Conservation (phyloP, 2,329 filamentous ascomycete genomes). For the Fusarium buharicum region DNA sequence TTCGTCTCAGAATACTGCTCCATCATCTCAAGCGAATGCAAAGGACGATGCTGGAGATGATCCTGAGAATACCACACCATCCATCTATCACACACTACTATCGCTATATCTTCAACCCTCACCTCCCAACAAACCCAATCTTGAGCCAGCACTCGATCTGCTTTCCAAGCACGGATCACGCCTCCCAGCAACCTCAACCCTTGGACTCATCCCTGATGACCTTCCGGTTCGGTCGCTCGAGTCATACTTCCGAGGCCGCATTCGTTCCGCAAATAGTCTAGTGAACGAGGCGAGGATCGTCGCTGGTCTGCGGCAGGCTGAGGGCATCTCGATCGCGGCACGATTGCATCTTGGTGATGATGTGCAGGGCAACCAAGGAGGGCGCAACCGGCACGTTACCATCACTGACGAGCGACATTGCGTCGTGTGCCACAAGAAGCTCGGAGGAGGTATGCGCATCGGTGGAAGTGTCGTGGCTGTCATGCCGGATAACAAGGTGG, state of each 20-base stretch:
- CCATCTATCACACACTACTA: constrained; percentile 92
- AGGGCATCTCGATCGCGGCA: constrained; percentile 81
- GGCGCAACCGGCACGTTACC: constrained; percentile 74
- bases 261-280: constrained; percentile 83
- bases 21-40: constrained; percentile 50
- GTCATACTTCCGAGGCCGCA: constrained; percentile 91
- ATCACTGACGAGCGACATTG: constrained; percentile 91
- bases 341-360: constrained; percentile 78
- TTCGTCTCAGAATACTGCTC: constrained; percentile 63
- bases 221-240: constrained; percentile 83
- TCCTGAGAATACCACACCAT: constrained; percentile 67
- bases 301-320: constrained; percentile 78
- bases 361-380: constrained; percentile 61
- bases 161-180: constrained; percentile 94
- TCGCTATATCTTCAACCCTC: constrained; percentile 89
- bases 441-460: constrained; percentile 85
- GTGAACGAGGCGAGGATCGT: constrained; percentile 84
- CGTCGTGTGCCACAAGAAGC: constrained; percentile 89
- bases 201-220: constrained; percentile 84
- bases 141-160: constrained; percentile 82
- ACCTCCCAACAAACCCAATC: constrained; percentile 74
- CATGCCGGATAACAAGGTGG: constrained; percentile 81
- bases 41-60: constrained; percentile 49
- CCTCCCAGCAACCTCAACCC: constrained; percentile 85
- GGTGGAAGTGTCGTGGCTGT: constrained; percentile 92